Base-by-base conservation (phyloP, 1,284 basidiomycete species). In the Trametes versicolor region DNA sequence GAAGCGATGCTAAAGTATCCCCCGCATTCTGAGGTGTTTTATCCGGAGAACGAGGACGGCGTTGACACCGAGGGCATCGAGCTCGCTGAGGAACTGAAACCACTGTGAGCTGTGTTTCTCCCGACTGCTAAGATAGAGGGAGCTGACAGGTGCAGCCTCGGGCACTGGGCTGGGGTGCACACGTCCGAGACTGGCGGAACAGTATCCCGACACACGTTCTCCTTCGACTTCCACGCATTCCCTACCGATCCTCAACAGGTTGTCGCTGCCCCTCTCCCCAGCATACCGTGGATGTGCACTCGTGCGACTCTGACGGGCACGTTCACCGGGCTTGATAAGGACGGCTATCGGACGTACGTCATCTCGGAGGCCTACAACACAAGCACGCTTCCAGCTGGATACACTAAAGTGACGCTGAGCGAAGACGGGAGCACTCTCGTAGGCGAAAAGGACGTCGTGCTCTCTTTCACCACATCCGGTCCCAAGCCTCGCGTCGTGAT, bases 1-100 rank as follows among this genome's bases (percentile, higher is more conserved):
- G 58, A 50, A 57, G 63, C 41, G 57, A 63, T 54, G 4, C 41
- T 68, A 17, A 65, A 63, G 58, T 63, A 65, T 25, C 58, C 60
- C 3, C 34, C 61, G 2, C 54, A 56, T 15, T 19, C 13, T 2
- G 63, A 65, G 17, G 60, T 63, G 13, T 58, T 65, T 29, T 68
- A 68, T 27, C 66, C 63, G n/a, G 36, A 48, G 23, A 48, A n/a
- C 15, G 66, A 68, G 4, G 66, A 68, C 25, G 56, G 54, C 0
- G 25, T 39, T 27, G 58, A 57, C 7, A 21, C 17, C 17, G 36
- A 48, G 4, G 58, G 55, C 7, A n/a, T 37, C 0, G 32, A 58
- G 1, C 45, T 55, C 15, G 25, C 53, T 0, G 61, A 63, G 9
- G 55, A 62, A 1, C 25, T 68, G 8, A 45, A 54, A 32, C 48